Evolutionary conservation across 2,329 filamentous ascomycete genomes (phyloP).

Genomic region (Pseudogymnoascus sp.): DNA sequence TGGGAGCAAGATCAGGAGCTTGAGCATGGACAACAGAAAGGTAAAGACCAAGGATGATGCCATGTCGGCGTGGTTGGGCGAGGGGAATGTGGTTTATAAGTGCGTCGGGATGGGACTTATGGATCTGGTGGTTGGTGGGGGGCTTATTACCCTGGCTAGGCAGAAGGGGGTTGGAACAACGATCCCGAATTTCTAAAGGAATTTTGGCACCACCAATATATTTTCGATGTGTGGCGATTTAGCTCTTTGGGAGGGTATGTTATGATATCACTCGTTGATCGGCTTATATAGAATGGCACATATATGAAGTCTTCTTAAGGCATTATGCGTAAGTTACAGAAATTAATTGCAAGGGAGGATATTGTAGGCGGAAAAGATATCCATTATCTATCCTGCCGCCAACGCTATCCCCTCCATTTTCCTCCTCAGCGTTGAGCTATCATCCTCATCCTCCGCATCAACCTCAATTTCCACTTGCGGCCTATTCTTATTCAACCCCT

Average conservation of each 20-base stretch:
- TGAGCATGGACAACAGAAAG: slow-evolving; percentile 9
- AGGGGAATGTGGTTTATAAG: slow-evolving; percentile 61
- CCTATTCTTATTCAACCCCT: slow-evolving; percentile 78
- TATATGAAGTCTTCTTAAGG: background rate
- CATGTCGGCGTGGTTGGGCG: slow-evolving; percentile 17
- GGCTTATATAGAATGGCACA: background rate
- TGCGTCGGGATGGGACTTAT: slow-evolving; percentile 58
- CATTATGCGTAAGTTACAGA: background rate
- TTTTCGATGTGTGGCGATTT: background rate
- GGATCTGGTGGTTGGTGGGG: slow-evolving; percentile 55
- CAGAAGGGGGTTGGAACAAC: slow-evolving; percentile 42
- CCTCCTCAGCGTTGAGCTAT: slow-evolving; percentile 41
- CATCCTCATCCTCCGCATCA: slow-evolving; percentile 38
- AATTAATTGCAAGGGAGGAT: background rate
- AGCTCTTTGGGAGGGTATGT: background rate
- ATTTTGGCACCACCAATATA: background rate
- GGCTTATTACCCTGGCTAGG: slow-evolving; percentile 47
- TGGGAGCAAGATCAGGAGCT: background rate
- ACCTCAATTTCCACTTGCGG: slow-evolving; percentile 36
- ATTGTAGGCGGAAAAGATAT: background rate
- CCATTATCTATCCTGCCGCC: slow-evolving; percentile 16
- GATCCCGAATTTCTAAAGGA: background rate
- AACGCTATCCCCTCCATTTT: slow-evolving; percentile 41
- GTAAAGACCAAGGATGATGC: slow-evolving; percentile 10
- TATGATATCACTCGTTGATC: background rate